These are phyloP conservation scores for Leishmania mexicana DNA, from an alignment of 208 protist species.

Conservation along the genomic window DNA sequence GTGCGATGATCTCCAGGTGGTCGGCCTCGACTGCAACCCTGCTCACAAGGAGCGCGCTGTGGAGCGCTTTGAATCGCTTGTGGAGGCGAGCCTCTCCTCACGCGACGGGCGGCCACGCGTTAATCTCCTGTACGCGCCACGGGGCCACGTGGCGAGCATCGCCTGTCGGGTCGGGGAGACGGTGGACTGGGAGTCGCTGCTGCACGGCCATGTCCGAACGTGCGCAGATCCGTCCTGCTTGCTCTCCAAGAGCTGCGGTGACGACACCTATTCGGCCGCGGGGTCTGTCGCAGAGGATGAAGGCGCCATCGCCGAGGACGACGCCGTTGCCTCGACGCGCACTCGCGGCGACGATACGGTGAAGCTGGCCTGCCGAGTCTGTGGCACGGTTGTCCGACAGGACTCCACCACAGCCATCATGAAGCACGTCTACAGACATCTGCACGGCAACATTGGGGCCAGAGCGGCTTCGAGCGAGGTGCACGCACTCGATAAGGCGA, in stretches of 20 bases:
- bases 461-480: neutral
- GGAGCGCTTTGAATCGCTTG: slow-evolving; percentile 59
- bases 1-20: slow-evolving; percentile 75
- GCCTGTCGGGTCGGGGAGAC: slow-evolving; percentile 53
- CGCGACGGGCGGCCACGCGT: slow-evolving; percentile 32
- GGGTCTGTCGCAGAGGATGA: neutral
- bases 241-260: neutral
- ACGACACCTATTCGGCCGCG: neutral
- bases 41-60: slow-evolving; percentile 74
- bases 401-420: slow-evolving; percentile 37
- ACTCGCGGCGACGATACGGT: slow-evolving; percentile 4
- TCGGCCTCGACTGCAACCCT: slow-evolving; percentile 92
- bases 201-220: slow-evolving; percentile 55
- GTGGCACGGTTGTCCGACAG: slow-evolving; percentile 47
- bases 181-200: slow-evolving; percentile 56
- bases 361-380: slow-evolving; percentile 63
- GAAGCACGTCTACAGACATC: slow-evolving; percentile 51
- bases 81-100: slow-evolving; percentile 47
- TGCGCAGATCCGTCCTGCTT: slow-evolving; percentile 18
- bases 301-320: neutral
- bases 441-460: slow-evolving; percentile 2
- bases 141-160: slow-evolving; percentile 72
- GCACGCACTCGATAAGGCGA: neutral
- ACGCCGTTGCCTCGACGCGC: neutral
- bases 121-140: slow-evolving; percentile 77